These are phyloP conservation scores for Pinguiococcus pyrenoidosus DNA, from an alignment of 108 stramenopile genomes.

Conservation along the genomic window DNA sequence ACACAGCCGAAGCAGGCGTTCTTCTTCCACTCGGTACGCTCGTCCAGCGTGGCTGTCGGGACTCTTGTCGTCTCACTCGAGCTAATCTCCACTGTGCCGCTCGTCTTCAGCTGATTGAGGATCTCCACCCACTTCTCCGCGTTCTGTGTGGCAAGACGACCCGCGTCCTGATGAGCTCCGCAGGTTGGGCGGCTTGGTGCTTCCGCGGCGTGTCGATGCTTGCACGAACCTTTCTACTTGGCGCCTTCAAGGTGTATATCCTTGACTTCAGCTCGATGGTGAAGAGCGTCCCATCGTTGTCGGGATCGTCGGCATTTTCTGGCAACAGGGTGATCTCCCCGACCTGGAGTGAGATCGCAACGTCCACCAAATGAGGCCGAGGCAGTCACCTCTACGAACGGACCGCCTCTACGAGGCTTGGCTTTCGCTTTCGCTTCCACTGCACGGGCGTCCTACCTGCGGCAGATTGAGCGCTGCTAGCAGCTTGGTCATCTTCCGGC, in stretches of 20 bases:
- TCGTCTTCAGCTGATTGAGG: background rate
- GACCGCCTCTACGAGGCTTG: too few species aligned
- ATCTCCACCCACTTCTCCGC: background rate
- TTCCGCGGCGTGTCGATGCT: background rate
- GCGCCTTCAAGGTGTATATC: constrained; percentile 37
- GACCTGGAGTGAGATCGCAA: constrained; percentile 1
- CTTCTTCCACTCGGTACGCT: too few species aligned
- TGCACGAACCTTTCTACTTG: too few species aligned
- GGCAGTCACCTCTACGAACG: too few species aligned
- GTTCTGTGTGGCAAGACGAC: background rate
- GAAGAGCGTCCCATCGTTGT: constrained; percentile 36
- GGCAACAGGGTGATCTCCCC: constrained; percentile 32
- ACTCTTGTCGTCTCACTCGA: too few species aligned
- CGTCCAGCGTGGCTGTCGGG: too few species aligned
- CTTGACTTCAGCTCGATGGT: constrained; percentile 38
- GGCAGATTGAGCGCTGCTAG: constrained; percentile 42
- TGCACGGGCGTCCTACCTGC: constrained; percentile 1
- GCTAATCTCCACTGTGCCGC: too few species aligned
- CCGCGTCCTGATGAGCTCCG: background rate
- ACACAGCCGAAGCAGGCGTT: too few species aligned
- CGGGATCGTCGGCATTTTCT: too few species aligned
- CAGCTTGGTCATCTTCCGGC: constrained; percentile 59
- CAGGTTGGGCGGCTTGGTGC: background rate
- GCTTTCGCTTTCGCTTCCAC: too few species aligned
- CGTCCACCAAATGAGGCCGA: too few species aligned